A percentile compares a stretch with the other conserved stretches of the same genome.
Evolutionary conservation across 352 stramenopile genomes (phyloP).

Genomic region (Pseudoperonospora humuli): DNA sequence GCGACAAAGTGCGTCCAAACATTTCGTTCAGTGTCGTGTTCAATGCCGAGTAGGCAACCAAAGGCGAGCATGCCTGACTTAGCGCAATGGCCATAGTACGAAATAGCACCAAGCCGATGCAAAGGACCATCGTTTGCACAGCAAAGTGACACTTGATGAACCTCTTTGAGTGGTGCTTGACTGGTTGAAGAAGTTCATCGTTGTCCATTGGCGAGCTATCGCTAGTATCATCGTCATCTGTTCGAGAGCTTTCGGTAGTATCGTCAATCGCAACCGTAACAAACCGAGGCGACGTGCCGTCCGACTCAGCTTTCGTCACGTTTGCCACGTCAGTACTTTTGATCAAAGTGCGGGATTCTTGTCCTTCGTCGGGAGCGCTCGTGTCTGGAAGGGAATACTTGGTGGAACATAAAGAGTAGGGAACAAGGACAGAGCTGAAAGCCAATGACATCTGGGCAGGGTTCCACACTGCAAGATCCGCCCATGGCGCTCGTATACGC

Average conservation of each 20-base stretch:
- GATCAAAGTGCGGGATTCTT: background rate
- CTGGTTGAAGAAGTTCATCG: too few species aligned
- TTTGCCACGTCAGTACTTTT: background rate
- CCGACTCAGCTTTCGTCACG: background rate
- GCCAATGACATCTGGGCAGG: background rate
- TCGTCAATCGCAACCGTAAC: conserved; percentile 5
- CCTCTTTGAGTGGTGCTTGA: background rate
- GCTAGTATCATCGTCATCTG: background rate
- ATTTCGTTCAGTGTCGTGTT: conserved; percentile 26
- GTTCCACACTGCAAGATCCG: conserved; percentile 11
- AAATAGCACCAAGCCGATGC: conserved; percentile 2
- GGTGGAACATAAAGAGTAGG: too few species aligned
- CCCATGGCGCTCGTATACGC: conserved; percentile 3
- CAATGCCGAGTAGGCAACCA: conserved; percentile 19
- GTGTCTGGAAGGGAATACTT: too few species aligned
- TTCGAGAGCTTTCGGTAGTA: background rate
- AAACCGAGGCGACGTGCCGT: too few species aligned
- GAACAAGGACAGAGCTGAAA: background rate
- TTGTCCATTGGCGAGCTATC: background rate
- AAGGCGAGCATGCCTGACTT: conserved; percentile 5
- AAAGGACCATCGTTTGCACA: background rate
- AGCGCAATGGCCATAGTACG: conserved; percentile 7
- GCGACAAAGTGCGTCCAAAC: conserved; percentile 5
- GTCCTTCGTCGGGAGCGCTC: background rate
- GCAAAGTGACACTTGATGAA: background rate